phyloP scores from a whole-genome alignment of 2,329 filamentous ascomycete genomes.

The Leptosphaerulina australis region DNA sequence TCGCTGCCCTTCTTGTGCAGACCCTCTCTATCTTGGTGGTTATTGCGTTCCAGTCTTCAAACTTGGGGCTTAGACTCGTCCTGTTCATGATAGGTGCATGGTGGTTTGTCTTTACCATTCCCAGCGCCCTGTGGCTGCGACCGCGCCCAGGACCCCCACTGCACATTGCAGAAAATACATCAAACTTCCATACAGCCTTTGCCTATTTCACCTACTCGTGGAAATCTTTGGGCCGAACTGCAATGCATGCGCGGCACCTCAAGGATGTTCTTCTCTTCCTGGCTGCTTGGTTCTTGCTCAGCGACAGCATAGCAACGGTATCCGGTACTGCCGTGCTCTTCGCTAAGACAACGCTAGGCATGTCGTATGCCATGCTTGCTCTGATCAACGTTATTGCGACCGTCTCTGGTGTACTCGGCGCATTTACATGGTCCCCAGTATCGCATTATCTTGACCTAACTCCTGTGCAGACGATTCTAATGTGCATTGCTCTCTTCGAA shows the following conservation, averaged over 20 bases:
- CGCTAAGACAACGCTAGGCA: conserved; percentile 89
- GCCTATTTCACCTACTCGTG: conserved; percentile 83
- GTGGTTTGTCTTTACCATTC: conserved; percentile 93
- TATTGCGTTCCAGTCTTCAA: conserved; percentile 65
- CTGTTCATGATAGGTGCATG: conserved; percentile 86
- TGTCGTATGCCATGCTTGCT: conserved; percentile 85
- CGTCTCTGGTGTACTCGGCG: conserved; percentile 79
- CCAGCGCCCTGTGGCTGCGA: conserved; percentile 84
- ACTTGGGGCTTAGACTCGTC: conserved; percentile 84
- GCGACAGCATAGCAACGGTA: conserved; percentile 91
- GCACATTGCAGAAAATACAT: conserved; percentile 35
- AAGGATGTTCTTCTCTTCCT: conserved; percentile 80
- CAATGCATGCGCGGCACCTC: conserved; percentile 73
- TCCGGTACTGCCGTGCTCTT: conserved; percentile 94
- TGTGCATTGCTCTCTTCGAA: conserved; percentile 90
- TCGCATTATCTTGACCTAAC: conserved; percentile 71
- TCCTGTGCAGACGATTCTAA: conserved; percentile 86
- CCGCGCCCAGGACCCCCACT: conserved; percentile 84
- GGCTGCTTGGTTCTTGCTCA: conserved; percentile 90
- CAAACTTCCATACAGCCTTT: conserved; percentile 60
- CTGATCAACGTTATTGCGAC: conserved; percentile 95
- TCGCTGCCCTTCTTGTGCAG: conserved; percentile 83
- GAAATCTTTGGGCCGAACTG: conserved; percentile 81
- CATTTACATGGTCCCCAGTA: conserved; percentile 85
- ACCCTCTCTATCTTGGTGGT: conserved; percentile 80